phyloP scores from a whole-genome alignment of 352 stramenopile genomes.

The Pythium utonaiense region DNA sequence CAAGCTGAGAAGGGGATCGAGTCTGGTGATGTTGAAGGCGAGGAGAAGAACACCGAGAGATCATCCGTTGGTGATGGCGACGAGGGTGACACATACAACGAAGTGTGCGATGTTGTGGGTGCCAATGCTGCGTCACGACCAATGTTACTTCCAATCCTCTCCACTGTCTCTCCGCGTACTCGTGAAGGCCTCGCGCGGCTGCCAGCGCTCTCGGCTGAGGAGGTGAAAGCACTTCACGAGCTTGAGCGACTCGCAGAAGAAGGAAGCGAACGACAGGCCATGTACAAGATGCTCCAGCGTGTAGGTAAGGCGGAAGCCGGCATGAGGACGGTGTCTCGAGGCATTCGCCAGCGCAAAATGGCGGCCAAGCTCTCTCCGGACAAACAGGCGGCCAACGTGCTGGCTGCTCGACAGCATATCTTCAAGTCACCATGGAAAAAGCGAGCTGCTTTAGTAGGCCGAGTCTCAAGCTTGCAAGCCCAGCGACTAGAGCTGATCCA shows the following conservation, averaged over 20 bases:
- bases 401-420: background rate
- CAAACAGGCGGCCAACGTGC: background rate
- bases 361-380: conserved; percentile 1
- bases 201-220: conserved; percentile 29
- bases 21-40: background rate
- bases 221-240: conserved; percentile 38
- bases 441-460: background rate
- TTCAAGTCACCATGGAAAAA: conserved; percentile 24
- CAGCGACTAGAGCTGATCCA: conserved; percentile 28
- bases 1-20: background rate
- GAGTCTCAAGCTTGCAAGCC: background rate
- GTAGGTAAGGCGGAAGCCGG: background rate
- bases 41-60: background rate
- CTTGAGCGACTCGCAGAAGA: conserved; percentile 37
- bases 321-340: background rate
- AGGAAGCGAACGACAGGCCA: conserved; percentile 4
- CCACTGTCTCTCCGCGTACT: conserved; percentile 47
- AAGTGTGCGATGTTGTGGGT: background rate
- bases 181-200: conserved; percentile 36
- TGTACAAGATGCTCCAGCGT: conserved; percentile 20
- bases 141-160: conserved; percentile 37
- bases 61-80: background rate
- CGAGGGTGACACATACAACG: background rate
- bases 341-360: conserved; percentile 18
- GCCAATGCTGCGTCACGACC: background rate